phyloP scores from a whole-genome alignment of 2,329 filamentous ascomycete genomes.

The Xylaria sp. region DNA sequence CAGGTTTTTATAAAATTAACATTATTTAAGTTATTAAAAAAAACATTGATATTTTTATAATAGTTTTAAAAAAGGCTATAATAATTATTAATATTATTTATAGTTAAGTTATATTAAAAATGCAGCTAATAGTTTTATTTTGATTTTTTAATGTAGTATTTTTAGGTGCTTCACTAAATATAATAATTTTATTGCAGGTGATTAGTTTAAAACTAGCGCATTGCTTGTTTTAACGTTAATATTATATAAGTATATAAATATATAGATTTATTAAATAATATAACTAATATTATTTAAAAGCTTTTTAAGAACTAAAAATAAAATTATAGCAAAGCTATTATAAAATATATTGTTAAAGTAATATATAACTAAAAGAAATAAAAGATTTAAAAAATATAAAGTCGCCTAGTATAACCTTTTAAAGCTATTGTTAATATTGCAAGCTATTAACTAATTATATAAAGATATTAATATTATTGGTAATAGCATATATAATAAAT shows the following conservation, averaged over 20 bases:
- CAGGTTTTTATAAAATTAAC: neutral
- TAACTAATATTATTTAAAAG: conserved; percentile 10
- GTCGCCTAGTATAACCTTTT: neutral
- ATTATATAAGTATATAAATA: conserved; percentile 8
- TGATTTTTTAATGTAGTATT: neutral
- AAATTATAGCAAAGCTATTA: conserved; percentile 7
- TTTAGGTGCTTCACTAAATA: neutral
- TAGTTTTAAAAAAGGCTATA: conserved; percentile 3
- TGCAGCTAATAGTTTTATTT: conserved; percentile 14
- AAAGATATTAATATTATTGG: conserved; percentile 1
- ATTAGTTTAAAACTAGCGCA: conserved; percentile 1
- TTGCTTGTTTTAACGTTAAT: conserved; percentile 5
- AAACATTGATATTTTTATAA: conserved; percentile 9
- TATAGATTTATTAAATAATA: conserved; percentile 10
- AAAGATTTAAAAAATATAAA: conserved; percentile 10
- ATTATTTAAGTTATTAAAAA: conserved; percentile 5
- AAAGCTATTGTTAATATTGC: conserved; percentile 7
- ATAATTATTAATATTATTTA: conserved; percentile 11
- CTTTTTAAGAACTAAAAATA: neutral
- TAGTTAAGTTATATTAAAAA: conserved; percentile 14
- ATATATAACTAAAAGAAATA: conserved; percentile 9
- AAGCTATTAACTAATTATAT: conserved; percentile 12
- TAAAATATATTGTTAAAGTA: conserved; percentile 11
- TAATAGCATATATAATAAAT: conserved; percentile 9
- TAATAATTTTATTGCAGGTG: conserved; percentile 11